Conservation (phyloP, 179 eudicot species). For the Heliamphora pulchella region DNA sequence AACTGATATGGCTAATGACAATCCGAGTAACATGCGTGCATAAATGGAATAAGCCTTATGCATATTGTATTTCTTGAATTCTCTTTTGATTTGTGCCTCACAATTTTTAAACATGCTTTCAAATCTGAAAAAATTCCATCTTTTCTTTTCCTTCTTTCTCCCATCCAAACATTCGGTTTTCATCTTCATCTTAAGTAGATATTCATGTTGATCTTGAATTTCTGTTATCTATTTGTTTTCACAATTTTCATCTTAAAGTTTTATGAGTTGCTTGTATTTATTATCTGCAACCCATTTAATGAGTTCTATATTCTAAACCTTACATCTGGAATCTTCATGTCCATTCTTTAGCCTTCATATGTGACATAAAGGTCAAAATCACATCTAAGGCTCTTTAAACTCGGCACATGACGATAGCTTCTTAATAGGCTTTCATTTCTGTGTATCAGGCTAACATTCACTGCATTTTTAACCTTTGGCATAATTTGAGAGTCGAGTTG, state of each 20-base stretch:
- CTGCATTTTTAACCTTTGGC: not conserved
- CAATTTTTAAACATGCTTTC: too few relatives aligned
- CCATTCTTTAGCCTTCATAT: not conserved
- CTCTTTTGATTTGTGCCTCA: too few relatives aligned
- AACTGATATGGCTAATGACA: too few relatives aligned
- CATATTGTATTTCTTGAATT: too few relatives aligned
- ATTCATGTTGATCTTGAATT: too few relatives aligned
- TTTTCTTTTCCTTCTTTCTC: too few relatives aligned
- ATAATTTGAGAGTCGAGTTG: not conserved
- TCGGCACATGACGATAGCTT: not conserved
- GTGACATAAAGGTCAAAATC: not conserved
- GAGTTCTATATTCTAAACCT: not conserved
- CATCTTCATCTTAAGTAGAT: too few relatives aligned
- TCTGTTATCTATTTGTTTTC: too few relatives aligned
- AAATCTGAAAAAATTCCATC: too few relatives aligned
- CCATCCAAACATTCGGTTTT: too few relatives aligned
- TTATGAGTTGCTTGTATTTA: not conserved
- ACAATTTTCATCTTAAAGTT: not conserved
- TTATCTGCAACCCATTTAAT: not conserved
- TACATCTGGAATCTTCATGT: not conserved
- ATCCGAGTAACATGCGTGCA: too few relatives aligned
- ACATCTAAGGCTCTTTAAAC: not conserved
- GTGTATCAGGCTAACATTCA: not conserved
- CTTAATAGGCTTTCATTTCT: not conserved
- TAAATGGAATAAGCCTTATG: too few relatives aligned